Base-by-base conservation (phyloP, 352 stramenopile species). In the Phytophthora sojae region DNA sequence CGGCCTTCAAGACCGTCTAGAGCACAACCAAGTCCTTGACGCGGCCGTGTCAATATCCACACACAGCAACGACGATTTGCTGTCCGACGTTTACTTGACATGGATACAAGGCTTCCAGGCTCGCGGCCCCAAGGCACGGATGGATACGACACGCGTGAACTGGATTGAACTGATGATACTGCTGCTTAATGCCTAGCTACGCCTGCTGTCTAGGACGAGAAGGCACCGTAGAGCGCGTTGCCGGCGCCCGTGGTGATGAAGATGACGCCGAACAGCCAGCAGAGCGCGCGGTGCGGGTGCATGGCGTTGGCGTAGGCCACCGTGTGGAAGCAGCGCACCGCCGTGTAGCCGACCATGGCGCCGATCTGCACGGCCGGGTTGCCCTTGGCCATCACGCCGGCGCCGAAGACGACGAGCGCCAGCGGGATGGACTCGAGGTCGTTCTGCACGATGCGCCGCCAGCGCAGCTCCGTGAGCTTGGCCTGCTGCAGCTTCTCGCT, bases 401-500 rank as follows among this genome's bases (percentile, higher is more conserved):
- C 62, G 19, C 71, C 77, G 42, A 88, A 88, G 32, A 88, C 73
- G n/a, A 84, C 26, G 8, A 90, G 69, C 29, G 67, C 82, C 39
- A 90, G 54, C 25, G 82, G 82, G 50, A 90, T 79, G 42, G 77
- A 81, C 67, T 90, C 82, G 57, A 90, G 72, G 55, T 90, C 82
- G 71, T 90, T 90, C 68, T 75, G 71, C 42, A 90, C 69, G 67
- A 90, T 83, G 53, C 82, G 72, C 32, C 79, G 63, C 82, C 82
- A 90, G 52, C 79, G 79, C 44, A 80, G 59, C 55, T 85, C 76
- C 25, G 70, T 56, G 11, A 73, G 29, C 51, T 76, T 75, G 55
- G 80, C 76, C 50, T 73, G 59, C 53, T 73, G 67, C n/a, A 82
- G 58, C 52, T 67, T 67, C 35, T 75, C 76, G 25, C 65, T 58